These are phyloP conservation scores for Populus davidiana DNA, from an alignment of 345 rosid species.

Conservation along the genomic window DNA sequence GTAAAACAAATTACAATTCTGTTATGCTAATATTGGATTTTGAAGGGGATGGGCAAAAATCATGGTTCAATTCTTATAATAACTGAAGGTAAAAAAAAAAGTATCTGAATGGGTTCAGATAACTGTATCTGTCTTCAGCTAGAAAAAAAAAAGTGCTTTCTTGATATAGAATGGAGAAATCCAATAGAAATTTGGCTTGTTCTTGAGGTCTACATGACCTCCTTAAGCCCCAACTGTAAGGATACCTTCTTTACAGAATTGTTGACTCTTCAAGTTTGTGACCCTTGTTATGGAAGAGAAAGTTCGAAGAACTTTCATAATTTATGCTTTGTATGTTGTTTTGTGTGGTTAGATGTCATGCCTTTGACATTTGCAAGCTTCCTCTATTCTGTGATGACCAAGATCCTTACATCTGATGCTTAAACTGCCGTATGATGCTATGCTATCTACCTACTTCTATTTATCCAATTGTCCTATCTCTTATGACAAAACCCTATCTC, in stretches of 20 bases:
- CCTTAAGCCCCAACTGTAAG: not conserved
- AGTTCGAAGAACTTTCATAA: not conserved
- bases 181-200: not conserved
- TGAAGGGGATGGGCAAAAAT: not conserved
- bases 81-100: not conserved
- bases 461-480: not conserved
- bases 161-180: not conserved
- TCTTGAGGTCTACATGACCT: not conserved
- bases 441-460: not conserved
- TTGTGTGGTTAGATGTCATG: not conserved
- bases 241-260: not conserved
- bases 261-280: not conserved
- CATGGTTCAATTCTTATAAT: not conserved
- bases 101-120: not conserved
- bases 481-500: not conserved
- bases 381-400: not conserved
- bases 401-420: not conserved
- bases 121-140: not conserved
- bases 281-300: not conserved
- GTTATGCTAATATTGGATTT: not conserved
- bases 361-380: not conserved
- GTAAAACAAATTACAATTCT: not conserved
- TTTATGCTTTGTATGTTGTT: not conserved
- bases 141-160: not conserved
- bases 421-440: not conserved